phyloP scores from a whole-genome alignment of 2,329 filamentous ascomycete genomes.

The Ophiostoma montium region DNA sequence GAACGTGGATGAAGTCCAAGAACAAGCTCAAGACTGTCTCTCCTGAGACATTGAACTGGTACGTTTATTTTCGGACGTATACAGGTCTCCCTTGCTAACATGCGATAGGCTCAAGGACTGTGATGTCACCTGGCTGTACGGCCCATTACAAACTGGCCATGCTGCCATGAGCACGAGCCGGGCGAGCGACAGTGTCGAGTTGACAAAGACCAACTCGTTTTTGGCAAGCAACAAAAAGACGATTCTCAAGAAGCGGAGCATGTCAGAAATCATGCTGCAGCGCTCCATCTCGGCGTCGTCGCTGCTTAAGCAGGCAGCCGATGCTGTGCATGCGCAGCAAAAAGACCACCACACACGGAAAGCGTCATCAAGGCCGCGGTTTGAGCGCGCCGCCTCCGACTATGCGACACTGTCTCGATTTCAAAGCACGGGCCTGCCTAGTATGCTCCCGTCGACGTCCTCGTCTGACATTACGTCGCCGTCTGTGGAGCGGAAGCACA shows the following conservation, averaged over 20 bases:
- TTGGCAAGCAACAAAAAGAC: constrained; percentile 62
- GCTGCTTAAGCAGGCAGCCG: constrained; percentile 76
- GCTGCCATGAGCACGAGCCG: constrained; percentile 36
- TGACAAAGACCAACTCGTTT: constrained; percentile 49
- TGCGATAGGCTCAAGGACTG: constrained; percentile 75
- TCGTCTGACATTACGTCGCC: constrained; percentile 57
- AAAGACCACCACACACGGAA: constrained; percentile 33
- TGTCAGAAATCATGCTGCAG: constrained; percentile 91
- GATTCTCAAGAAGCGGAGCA: constrained; percentile 90
- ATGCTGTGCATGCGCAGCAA: constrained; percentile 72
- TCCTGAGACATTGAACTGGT: constrained; percentile 91
- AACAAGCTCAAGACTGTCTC: constrained; percentile 76
- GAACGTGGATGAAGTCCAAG: constrained; percentile 90
- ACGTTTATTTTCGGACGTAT: too few relatives aligned
- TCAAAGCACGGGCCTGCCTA: constrained; percentile 50
- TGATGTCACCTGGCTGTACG: constrained; percentile 96
- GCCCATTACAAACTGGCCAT: constrained; percentile 66
- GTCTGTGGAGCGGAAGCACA: constrained; percentile 61
- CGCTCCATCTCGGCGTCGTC: constrained; percentile 78
- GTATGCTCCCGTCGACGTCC: constrained; percentile 49
- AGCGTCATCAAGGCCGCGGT: constrained; percentile 35
- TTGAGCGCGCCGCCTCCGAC: constrained; percentile 54
- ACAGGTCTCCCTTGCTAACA: too few relatives aligned
- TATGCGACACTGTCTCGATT: constrained; percentile 48
- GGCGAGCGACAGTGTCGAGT: constrained; percentile 23